Evolutionary conservation across 1,284 basidiomycete species (phyloP).

Genomic region (Rhodotorula glutinis): DNA sequence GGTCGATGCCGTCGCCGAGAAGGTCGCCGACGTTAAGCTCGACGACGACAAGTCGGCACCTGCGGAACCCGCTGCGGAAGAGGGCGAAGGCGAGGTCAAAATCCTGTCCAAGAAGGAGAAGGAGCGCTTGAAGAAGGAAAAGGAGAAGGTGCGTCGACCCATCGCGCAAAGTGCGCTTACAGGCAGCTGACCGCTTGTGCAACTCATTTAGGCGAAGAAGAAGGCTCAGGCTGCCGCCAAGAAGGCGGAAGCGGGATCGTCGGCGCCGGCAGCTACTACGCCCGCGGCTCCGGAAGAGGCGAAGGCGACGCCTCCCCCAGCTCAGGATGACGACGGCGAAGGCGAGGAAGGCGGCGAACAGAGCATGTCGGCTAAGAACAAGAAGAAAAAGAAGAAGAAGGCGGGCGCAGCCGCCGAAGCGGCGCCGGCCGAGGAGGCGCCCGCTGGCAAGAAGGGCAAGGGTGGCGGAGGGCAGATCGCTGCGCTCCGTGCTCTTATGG

Average conservation of each 20-base stretch:
- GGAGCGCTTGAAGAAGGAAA: conserved; percentile 89
- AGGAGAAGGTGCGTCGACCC: conserved; percentile 66
- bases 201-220: conserved; percentile 72
- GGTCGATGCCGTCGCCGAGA: conserved; percentile 30
- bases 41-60: not conserved
- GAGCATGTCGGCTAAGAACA: conserved; percentile 41
- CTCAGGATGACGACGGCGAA: conserved; percentile 56
- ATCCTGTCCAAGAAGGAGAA: conserved; percentile 87
- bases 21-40: conserved; percentile 23
- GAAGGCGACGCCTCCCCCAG: conserved; percentile 40
- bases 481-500: conserved; percentile 64
- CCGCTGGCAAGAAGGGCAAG: conserved; percentile 36
- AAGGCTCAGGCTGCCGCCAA: conserved; percentile 87
- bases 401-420: conserved; percentile 38
- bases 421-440: conserved; percentile 41
- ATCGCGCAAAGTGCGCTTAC: too few relatives aligned
- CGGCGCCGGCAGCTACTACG: conserved; percentile 38
- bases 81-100: conserved; percentile 52
- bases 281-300: conserved; percentile 46
- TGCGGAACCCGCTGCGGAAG: conserved; percentile 42
- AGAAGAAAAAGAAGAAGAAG: conserved; percentile 47
- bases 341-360: conserved; percentile 57
- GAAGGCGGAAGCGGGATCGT: conserved; percentile 54
- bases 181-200: not conserved
- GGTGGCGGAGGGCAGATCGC: conserved; percentile 39